These are phyloP conservation scores for Odontarrhena argentea DNA, from an alignment of 345 rosid species.

Conservation along the genomic window DNA sequence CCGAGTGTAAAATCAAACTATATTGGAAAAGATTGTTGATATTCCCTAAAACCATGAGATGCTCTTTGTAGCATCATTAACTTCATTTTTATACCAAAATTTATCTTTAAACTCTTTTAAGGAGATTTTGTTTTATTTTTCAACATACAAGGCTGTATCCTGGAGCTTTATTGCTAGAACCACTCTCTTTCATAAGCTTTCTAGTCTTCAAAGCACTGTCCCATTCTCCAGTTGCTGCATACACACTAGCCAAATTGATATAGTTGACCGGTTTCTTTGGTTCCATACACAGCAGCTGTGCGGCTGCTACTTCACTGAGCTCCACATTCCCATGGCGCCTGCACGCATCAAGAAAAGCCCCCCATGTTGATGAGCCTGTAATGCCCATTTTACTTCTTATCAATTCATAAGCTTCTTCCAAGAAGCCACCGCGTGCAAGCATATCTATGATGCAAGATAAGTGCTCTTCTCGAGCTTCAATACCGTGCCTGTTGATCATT, in stretches of 20 bases:
- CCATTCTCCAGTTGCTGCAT: slow-evolving; percentile 61
- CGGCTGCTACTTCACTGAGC: slow-evolving; percentile 57
- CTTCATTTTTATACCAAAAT: slow-evolving; percentile 4
- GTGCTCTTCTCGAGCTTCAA: slow-evolving; percentile 60
- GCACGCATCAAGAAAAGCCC: slow-evolving; percentile 66
- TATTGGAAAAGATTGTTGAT: neutral
- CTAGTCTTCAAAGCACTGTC: slow-evolving; percentile 50
- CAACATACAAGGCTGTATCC: slow-evolving; percentile 62
- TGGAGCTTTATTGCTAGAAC: slow-evolving; percentile 50
- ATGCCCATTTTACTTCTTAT: slow-evolving; percentile 43
- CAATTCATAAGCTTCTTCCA: slow-evolving; percentile 58
- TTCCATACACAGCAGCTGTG: slow-evolving; percentile 52
- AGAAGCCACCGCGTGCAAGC: slow-evolving; percentile 63
- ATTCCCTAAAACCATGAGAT: slow-evolving; percentile 28
- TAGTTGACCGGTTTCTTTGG: slow-evolving; percentile 57
- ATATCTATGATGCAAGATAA: slow-evolving; percentile 71
- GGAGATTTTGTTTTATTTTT: slow-evolving; percentile 15
- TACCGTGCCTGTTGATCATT: slow-evolving; percentile 55
- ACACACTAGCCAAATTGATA: slow-evolving; percentile 59
- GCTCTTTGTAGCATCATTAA: slow-evolving; percentile 6
- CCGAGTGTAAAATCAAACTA: too few species aligned
- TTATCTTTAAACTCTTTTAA: neutral
- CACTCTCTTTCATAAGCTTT: slow-evolving; percentile 52
- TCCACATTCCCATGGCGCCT: slow-evolving; percentile 47
- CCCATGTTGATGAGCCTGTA: slow-evolving; percentile 60